Evolutionary conservation across 2,329 filamentous ascomycete genomes (phyloP).

Genomic region (Byssochlamys sp.): DNA sequence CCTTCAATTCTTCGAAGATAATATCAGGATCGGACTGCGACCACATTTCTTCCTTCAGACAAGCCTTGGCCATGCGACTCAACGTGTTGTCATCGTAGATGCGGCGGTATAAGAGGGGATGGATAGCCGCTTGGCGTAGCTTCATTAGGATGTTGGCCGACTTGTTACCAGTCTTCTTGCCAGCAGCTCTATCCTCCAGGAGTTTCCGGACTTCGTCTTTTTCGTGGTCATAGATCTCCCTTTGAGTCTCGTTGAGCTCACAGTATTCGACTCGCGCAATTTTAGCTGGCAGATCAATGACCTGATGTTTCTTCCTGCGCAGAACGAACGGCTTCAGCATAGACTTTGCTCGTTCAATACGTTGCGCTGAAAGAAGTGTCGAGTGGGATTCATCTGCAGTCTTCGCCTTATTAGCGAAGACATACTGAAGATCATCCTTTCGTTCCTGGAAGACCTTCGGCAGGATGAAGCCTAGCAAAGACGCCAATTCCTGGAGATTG

Average conservation of each 20-base stretch:
- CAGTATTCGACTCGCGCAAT: constrained; percentile 69
- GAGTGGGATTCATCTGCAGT: constrained; percentile 64
- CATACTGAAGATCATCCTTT: constrained; percentile 67
- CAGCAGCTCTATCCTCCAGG: constrained; percentile 48
- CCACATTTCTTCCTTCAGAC: constrained; percentile 59
- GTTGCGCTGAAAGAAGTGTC: constrained; percentile 73
- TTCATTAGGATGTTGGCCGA: constrained; percentile 71
- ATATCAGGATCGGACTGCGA: constrained; percentile 40
- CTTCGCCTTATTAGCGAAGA: constrained; percentile 87
- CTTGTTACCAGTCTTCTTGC: constrained; percentile 45
- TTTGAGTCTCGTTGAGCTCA: constrained; percentile 64
- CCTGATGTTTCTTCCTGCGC: constrained; percentile 84
- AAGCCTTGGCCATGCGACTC: constrained; percentile 64
- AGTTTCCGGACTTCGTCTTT: constrained; percentile 54
- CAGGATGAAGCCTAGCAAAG: constrained; percentile 87
- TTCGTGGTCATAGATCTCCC: constrained; percentile 61
- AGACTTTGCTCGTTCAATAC: constrained; percentile 74
- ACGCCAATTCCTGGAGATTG: constrained; percentile 83
- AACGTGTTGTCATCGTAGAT: constrained; percentile 68
- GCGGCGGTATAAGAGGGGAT: constrained; percentile 76
- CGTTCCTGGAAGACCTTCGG: constrained; percentile 69
- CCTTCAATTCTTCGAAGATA: constrained; percentile 45
- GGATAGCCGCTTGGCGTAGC: constrained; percentile 82
- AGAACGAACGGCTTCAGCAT: constrained; percentile 95
- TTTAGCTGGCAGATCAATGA: constrained; percentile 77